phyloP scores from a whole-genome alignment of 2,329 filamentous ascomycete genomes.

The Epichloe gansuensis region DNA sequence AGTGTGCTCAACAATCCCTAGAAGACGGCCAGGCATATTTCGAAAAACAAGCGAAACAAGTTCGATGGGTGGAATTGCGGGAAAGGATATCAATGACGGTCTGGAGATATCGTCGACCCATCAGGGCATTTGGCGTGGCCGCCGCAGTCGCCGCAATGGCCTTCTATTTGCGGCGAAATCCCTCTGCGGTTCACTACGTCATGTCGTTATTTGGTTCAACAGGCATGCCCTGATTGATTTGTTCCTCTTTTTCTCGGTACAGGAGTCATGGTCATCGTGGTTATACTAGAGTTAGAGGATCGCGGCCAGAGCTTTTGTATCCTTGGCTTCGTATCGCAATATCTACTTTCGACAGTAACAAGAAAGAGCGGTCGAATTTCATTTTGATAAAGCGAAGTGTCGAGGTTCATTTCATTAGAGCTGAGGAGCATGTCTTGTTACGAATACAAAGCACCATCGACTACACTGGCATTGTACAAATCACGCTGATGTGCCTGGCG shows the following conservation, averaged over 20 bases:
- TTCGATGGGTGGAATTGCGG: slow-evolving; percentile 49
- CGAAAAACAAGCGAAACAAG: slow-evolving; percentile 54
- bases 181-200: slow-evolving; percentile 16
- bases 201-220: slow-evolving; percentile 14
- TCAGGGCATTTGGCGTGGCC: slow-evolving; percentile 47
- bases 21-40: slow-evolving; percentile 57
- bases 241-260: neutral
- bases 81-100: slow-evolving; percentile 24
- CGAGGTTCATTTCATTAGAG: neutral
- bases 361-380: neutral
- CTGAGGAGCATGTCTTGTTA: no score
- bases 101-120: slow-evolving; percentile 54
- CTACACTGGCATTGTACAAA: neutral
- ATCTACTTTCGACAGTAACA: neutral
- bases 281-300: neutral
- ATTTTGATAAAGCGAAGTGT: neutral
- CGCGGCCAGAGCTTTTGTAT: neutral
- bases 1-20: slow-evolving; percentile 42
- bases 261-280: neutral
- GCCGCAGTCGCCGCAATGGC: slow-evolving; percentile 56
- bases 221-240: neutral
- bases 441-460: neutral
- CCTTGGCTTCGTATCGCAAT: neutral
- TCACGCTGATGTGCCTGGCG: neutral
- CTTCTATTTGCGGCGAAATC: slow-evolving; percentile 48